phyloP scores from a whole-genome alignment of 345 rosid species.

The Rubroshorea leprosula region DNA sequence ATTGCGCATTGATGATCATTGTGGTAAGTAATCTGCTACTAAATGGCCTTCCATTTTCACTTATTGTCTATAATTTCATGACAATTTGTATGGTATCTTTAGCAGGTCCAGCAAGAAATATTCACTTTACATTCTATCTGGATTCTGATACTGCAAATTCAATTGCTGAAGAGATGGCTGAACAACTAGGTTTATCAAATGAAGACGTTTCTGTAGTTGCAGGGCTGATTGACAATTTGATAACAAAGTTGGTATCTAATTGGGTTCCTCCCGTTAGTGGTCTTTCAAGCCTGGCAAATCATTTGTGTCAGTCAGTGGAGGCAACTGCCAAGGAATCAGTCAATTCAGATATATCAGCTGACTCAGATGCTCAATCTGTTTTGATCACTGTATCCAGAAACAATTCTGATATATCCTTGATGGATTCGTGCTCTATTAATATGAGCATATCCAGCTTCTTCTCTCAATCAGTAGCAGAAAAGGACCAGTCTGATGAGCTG shows the following conservation, averaged over 20 bases:
- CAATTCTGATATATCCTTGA: conserved; percentile 28
- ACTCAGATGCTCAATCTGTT: conserved; percentile 28
- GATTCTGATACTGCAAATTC: conserved; percentile 68
- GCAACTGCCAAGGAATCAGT: conserved; percentile 25
- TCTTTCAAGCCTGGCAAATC: conserved; percentile 19
- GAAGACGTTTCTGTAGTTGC: conserved; percentile 58
- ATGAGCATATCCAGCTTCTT: conserved; percentile 28
- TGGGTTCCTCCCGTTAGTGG: conserved; percentile 26
- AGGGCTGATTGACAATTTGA: conserved; percentile 65
- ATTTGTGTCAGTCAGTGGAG: not conserved
- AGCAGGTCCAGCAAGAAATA: conserved; percentile 44
- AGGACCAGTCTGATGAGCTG: conserved; percentile 35
- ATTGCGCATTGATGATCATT: conserved; percentile 48
- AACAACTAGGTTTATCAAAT: conserved; percentile 57
- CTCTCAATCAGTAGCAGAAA: conserved; percentile 32
- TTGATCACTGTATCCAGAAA: conserved; percentile 20
- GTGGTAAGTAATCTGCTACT: conserved; percentile 33
- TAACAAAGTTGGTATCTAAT: conserved; percentile 41
- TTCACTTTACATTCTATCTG: conserved; percentile 65
- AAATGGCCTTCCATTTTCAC: not conserved
- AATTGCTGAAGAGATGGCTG: conserved; percentile 84
- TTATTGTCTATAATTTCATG: not conserved
- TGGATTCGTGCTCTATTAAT: conserved; percentile 38
- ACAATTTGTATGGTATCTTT: not conserved
- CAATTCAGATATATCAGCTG: conserved; percentile 47